Evolutionary conservation across 2,329 filamentous ascomycete species (phyloP), one percentile per base, ranked within the genome.

Genomic region (Sporothrix curviconia): DNA sequence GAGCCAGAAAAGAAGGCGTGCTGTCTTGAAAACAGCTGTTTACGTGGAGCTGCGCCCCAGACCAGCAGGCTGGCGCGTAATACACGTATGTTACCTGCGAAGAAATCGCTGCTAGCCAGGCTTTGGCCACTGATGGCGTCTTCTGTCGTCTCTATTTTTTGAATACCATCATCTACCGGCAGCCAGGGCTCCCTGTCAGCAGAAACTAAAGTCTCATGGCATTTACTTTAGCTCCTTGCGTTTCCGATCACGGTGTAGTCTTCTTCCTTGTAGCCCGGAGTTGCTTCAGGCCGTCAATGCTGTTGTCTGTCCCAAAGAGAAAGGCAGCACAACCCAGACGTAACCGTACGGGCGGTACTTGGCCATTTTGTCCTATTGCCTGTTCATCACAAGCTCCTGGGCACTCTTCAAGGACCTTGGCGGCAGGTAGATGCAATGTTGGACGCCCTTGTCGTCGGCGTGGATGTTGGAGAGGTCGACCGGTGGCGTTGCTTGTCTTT

Each of bases 331-430:
- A 28, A 9, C 1, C 15, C 11, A 11, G 24, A 17, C 30, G 34
- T 8, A 19, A 52, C 49, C 40, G 36, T 52, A 52, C 34, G 49
- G 49, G 22, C 40, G 34, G 40, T 28, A 52, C 36, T 52, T 52
- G 49, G 49, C 49, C 36, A 52, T 34, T 24, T 52, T 36, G 25
- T 39, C 49, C 49, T 36, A 52, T 11, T 36, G 22, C 36, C 40
- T 39, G 7, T 52, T 36, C 22, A 9, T 12, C 11, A 40, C 12
- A 7, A 36, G 22, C n/a, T 40, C 8, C 1, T 11, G 17, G 5
- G 49, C 49, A 19, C 28, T 22, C 15, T 40, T 19, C 34, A 30
- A 4, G 14, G 34, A 9, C 7, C 49, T 36, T 24, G 39, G 49
- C 22, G 34, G 49, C 14, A 52, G 14, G 24, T 52, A 52, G 36